Evolutionary conservation across 2,329 filamentous ascomycete genomes (phyloP).

Genomic region (Cladophialophora psammophila): DNA sequence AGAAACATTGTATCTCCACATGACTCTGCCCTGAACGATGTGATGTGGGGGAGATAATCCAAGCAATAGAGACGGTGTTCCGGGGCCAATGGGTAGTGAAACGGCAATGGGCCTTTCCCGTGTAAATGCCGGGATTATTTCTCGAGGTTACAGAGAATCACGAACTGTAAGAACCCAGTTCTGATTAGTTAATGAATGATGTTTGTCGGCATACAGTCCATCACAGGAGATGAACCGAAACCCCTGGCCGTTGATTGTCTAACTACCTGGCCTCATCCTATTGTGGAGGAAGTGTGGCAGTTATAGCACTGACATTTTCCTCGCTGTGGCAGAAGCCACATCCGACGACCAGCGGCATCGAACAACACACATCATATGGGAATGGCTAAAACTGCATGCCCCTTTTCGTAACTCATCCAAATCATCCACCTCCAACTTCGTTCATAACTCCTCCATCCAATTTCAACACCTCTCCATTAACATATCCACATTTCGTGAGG

Average conservation of each 20-base stretch:
- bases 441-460: constrained; percentile 56
- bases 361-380: background rate
- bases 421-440: constrained; percentile 37
- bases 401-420: background rate
- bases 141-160: too few relatives aligned
- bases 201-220: too few relatives aligned
- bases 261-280: too few relatives aligned
- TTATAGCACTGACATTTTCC: too few relatives aligned
- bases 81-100: background rate
- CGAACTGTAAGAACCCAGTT: too few relatives aligned
- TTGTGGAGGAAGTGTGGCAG: too few relatives aligned
- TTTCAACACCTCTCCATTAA: constrained; percentile 57
- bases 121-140: background rate
- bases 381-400: background rate
- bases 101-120: background rate
- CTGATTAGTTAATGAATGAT: too few relatives aligned
- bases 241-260: too few relatives aligned
- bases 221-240: too few relatives aligned
- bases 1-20: background rate
- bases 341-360: background rate
- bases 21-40: background rate
- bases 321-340: background rate
- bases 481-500: constrained; percentile 55
- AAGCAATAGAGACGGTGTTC: background rate
- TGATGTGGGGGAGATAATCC: background rate